phyloP scores from a whole-genome alignment of 371 early-diverging fungal genomes.

The Mortierella sp. region DNA sequence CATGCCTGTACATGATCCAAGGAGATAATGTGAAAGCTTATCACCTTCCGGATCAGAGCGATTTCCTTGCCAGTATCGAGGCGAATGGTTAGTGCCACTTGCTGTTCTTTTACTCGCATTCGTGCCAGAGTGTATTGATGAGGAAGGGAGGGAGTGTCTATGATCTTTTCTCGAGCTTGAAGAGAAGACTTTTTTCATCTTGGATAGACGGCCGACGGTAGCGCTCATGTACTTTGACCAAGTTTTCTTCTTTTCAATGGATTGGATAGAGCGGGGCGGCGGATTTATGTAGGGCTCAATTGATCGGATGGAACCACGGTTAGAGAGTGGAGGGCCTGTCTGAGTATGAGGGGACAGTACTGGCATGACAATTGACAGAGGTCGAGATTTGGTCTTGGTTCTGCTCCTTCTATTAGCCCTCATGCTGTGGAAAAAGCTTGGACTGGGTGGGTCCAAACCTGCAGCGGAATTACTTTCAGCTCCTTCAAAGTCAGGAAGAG shows the following conservation, averaged over 20 bases:
- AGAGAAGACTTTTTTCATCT: slow-evolving; percentile 38
- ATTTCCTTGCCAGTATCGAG: slow-evolving; percentile 21
- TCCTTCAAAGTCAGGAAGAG: slow-evolving; percentile 23
- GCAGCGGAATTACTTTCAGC: neutral
- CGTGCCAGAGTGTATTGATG: slow-evolving; percentile 9
- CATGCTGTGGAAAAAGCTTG: neutral
- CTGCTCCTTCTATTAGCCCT: slow-evolving; percentile 8
- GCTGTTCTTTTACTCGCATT: slow-evolving; percentile 2
- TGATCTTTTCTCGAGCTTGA: slow-evolving; percentile 13
- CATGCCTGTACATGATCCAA: slow-evolving; percentile 23
- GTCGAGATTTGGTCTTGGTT: slow-evolving; percentile 16
- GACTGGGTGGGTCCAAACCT: neutral
- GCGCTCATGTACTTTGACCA: slow-evolving; percentile 45
- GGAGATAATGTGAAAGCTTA: slow-evolving; percentile 22
- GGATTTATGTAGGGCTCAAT: slow-evolving; percentile 49
- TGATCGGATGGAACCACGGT: slow-evolving; percentile 18
- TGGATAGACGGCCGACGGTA: slow-evolving; percentile 37
- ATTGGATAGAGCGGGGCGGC: slow-evolving; percentile 24
- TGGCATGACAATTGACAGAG: slow-evolving; percentile 8
- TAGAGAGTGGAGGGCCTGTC: neutral
- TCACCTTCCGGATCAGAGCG: slow-evolving; percentile 23
- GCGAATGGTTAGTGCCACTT: neutral
- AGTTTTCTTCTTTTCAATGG: slow-evolving; percentile 26
- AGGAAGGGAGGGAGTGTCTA: slow-evolving; percentile 9
- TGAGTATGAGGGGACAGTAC: neutral